Base-by-base conservation (phyloP, 371 early-diverging fungal species). In the Mortierella sp. region DNA sequence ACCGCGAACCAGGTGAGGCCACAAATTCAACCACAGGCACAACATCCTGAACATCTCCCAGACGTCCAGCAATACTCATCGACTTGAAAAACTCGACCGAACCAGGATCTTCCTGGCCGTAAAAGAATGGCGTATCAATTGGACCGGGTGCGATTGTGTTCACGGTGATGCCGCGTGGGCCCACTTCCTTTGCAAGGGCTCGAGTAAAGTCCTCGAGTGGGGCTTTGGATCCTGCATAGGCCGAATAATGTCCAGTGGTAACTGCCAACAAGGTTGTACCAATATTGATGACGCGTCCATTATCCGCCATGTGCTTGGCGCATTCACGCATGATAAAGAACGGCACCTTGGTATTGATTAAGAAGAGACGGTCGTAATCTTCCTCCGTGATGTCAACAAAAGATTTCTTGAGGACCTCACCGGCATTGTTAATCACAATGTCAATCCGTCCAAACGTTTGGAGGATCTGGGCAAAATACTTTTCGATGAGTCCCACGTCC, bases 351-450 rank as follows among this genome's bases (percentile, higher is more conserved):
- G 74, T 66, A 44, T 81, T 81, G 60, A 81, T 76, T 14, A 56
- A 44, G 51, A 81, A 81, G 14, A 65, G 1, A 6, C 29, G 25
- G 50, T 82, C 75, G 56, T 80, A 82, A 25, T 82, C 80, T 7
- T 62, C 67, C 25, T 80, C 80, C 4, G 70, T 52, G 48, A 66
- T 71, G 23, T 80, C 55, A 0, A 62, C 19, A 26, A 80, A 51
- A 25, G 77, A 72, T 45, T 77, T 82, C 75, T 74, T 77, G 63
- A 77, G 64, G 4, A 77, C 72, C 25, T 66, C 53, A 7, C 82
- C 82, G 12, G 88, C 89, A 44, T 88, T 89, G 83, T 89, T 88
- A 72, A 89, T 81, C 63, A 87, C 79, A 50, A 89, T 88, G 62
- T 89, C 89, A 62, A 88, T 76, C 23, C 83, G 84, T 7, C 86